Base-by-base conservation (phyloP, 1,139 yeast genomes). In the Blastobotrys raffinosifermentans region DNA sequence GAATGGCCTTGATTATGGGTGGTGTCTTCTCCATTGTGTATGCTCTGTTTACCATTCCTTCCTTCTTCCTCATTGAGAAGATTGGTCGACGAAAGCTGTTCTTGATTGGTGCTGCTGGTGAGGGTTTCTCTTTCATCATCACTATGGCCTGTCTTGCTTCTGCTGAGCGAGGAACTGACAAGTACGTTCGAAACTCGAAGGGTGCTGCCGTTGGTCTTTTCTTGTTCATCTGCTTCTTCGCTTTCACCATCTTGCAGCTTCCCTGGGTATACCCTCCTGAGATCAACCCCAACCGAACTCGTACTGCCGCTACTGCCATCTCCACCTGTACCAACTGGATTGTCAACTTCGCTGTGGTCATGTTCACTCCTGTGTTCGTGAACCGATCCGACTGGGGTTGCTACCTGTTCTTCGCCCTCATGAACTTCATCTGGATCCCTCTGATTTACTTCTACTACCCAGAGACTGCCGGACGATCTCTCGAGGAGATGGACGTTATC, bases 371-470 rank as follows among this genome's bases (percentile, higher is more conserved):
- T 2, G 57, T 71, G 23, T 70, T 70, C 39, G 67, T 73, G 51
- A 54, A 52, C 34, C 57, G 58, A 34, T 66, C 73, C 26, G 57
- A 63, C 13, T 64, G 70, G 60, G 70, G 70, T 43, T 69, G 72
- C 34, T 73, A 72, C 59, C 52, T 65, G 15, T 63, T 67, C 38
- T 67, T 63, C 47, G 61, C 66, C 11, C 53, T 50, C 7, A 58
- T 73, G 38, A 75, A 75, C 50, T 58, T 64, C 33, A 79, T 85
- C 81, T 83, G 76, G 64, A 63, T 78, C 29, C 83, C 85, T 23
- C 48, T 67, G 50, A 80, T 80, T 39, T 79, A 62, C 67, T 73
- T 82, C 68, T 80, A 72, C 61, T 76, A 72, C 54, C 83, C 83
- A 25, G 84, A 77, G 62, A 76, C 82, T 21, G 73, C 79, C 9